phyloP scores from a whole-genome alignment of 1,284 basidiomycete genomes.

The Sporisorium graminicola region DNA sequence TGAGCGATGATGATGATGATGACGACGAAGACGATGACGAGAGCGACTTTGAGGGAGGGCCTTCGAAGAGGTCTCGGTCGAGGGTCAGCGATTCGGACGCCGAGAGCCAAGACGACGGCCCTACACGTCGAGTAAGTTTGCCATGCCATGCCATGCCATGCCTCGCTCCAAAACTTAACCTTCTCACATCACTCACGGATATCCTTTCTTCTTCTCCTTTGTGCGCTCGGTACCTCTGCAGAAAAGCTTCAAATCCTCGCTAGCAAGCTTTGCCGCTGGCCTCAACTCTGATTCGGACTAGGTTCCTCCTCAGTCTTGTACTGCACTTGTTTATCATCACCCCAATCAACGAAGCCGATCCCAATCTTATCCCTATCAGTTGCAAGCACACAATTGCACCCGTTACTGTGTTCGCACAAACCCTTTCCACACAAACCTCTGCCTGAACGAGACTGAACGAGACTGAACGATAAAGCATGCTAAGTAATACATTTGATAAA shows the following conservation, averaged over 20 bases:
- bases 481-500: conserved; percentile 9
- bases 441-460: background rate
- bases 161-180: background rate
- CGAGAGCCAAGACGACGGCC: conserved; percentile 37
- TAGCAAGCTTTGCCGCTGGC: conserved; percentile 48
- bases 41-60: conserved; percentile 24
- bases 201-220: background rate
- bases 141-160: background rate
- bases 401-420: background rate
- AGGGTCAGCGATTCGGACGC: conserved; percentile 13
- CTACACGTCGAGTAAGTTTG: conserved; percentile 21
- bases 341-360: background rate
- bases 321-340: no score
- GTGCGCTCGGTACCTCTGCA: background rate
- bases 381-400: background rate
- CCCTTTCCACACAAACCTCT: background rate
- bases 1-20: conserved; percentile 6
- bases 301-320: background rate
- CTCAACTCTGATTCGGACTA: conserved; percentile 51
- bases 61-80: background rate
- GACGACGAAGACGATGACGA: conserved; percentile 14
- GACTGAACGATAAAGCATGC: conserved; percentile 12
- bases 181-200: background rate
- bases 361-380: background rate
- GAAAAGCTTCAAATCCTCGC: conserved; percentile 43